These are phyloP conservation scores for Fusarium sp. DNA, from an alignment of 2,329 filamentous ascomycete species.

Conservation along the genomic window DNA sequence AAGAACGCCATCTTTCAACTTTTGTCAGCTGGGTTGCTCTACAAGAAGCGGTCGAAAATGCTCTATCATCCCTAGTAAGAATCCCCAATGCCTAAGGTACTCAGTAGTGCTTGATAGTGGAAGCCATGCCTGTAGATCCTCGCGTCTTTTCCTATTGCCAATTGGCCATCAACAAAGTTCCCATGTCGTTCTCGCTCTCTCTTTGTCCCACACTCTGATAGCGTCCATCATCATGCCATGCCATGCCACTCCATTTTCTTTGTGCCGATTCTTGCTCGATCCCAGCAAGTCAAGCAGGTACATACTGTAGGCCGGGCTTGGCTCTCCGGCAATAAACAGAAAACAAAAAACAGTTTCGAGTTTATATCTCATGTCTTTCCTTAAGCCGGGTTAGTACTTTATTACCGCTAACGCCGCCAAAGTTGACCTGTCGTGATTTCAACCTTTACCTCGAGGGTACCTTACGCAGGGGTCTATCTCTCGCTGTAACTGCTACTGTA, in stretches of 20 bases:
- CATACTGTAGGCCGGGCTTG: conserved; percentile 17
- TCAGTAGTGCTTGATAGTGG: background rate
- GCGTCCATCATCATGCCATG: conserved; percentile 10
- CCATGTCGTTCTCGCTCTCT: conserved; percentile 10
- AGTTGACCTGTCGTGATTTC: conserved; percentile 28
- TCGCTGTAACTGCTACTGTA: conserved; percentile 1
- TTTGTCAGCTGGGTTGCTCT: conserved; percentile 15
- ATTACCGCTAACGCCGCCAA: conserved; percentile 15
- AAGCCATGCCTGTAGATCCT: conserved; percentile 26
- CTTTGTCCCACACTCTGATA: conserved; percentile 29
- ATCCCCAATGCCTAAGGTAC: conserved; percentile 8
- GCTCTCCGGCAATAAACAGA: conserved; percentile 28
- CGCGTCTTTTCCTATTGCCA: background rate
- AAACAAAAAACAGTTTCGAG: background rate
- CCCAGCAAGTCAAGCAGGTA: conserved; percentile 15
- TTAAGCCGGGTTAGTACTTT: background rate
- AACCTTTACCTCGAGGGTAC: conserved; percentile 1
- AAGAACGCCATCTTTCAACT: conserved; percentile 16
- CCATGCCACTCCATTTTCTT: conserved; percentile 12
- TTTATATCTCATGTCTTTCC: conserved; percentile 6
- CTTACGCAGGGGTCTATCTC: conserved; percentile 27
- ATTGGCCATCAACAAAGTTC: conserved; percentile 15
- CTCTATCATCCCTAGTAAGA: background rate
- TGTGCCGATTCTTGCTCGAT: background rate
- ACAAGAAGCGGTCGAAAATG: conserved; percentile 21